Evolutionary conservation across 805 yeast species (phyloP).

Genomic region (Myxozyma nipponensis): DNA sequence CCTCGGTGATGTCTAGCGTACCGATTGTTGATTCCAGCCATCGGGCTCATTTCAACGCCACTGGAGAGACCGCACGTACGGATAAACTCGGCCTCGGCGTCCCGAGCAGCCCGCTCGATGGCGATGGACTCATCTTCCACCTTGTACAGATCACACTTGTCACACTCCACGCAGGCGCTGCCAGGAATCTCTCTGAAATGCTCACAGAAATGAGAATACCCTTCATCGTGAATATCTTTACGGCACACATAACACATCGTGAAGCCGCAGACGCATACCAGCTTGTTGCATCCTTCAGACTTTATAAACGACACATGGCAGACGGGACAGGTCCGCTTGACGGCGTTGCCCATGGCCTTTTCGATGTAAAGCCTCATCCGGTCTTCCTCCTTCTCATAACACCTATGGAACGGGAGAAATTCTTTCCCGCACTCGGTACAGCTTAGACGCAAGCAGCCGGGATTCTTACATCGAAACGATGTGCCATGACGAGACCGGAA

Average conservation of each 20-base stretch:
- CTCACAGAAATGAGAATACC: constrained; percentile 24
- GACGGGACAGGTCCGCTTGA: constrained; percentile 27
- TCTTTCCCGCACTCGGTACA: constrained; percentile 26
- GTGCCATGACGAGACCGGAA: constrained; percentile 22
- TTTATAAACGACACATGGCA: constrained; percentile 26
- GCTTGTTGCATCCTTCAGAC: constrained; percentile 27
- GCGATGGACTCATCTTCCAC: constrained; percentile 25
- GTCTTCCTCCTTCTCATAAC: constrained; percentile 26
- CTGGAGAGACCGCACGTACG: constrained; percentile 19
- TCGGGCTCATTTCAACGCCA: constrained; percentile 12
- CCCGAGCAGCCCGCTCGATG: constrained; percentile 23
- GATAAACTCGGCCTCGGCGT: constrained; percentile 22
- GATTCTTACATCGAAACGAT: constrained; percentile 21
- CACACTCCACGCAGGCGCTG: constrained; percentile 25
- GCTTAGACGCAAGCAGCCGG: constrained; percentile 17
- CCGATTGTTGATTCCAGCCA: no score
- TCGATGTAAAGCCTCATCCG: constrained; percentile 23
- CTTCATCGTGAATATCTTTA: constrained; percentile 20
- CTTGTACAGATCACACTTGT: constrained; percentile 27
- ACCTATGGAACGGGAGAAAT: constrained; percentile 25
- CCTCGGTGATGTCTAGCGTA: neutral
- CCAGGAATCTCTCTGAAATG: constrained; percentile 27
- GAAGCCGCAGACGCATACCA: constrained; percentile 28
- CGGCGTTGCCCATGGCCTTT: constrained; percentile 27
- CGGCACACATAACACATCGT: constrained; percentile 28